Evolutionary conservation across 306 rosid species (phyloP), one percentile per base, ranked within the genome.

Genomic region (Trifolium repens): DNA sequence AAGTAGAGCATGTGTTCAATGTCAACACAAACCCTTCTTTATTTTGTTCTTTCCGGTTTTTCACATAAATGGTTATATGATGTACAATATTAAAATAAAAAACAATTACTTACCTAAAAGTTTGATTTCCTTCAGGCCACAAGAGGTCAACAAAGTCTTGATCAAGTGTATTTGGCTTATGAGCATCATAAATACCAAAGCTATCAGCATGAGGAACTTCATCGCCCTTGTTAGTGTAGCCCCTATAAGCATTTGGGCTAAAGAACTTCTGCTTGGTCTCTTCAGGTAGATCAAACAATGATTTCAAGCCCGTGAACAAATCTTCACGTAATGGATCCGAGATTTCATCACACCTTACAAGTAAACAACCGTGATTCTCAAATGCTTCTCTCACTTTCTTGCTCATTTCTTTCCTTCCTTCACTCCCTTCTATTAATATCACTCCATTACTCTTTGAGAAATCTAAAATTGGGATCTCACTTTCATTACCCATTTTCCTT

Each of bases 121-220:
- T 0, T 17, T 78, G 63, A 80, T 85, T 87, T 49, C 87, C 91
- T 47, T 81, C 75, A 22, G 89, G 87, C 94, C 91, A 89, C 88
- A 89, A 83, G 72, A 85, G 83, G 75, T 72, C 9, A 50, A 89
- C 72, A 78, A 89, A 87, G 71, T 79, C 61, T 1, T 71, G 17
- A 27, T 57, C 27, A 50, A 87, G 72, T 0, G 11, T 10, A 14
- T 43, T 55, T 0, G 35, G 83, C 0, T 46, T 16, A 17, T 44
- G 57, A 12, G 63, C 74, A 13, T 77, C 70, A 42, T 89, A 83
- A 55, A 89, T 19, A 13, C 91, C 87, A 47, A 87, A 89, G 84
- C 83, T 74, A 71, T 89, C 78, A 61, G 47, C 53, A 5, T 77
- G 37, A 8, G 91, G 88, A 35, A 75, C 58, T 64, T 32, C 1